These are phyloP conservation scores for Plasmopara muralis DNA, from an alignment of 352 stramenopile genomes.

Conservation along the genomic window DNA sequence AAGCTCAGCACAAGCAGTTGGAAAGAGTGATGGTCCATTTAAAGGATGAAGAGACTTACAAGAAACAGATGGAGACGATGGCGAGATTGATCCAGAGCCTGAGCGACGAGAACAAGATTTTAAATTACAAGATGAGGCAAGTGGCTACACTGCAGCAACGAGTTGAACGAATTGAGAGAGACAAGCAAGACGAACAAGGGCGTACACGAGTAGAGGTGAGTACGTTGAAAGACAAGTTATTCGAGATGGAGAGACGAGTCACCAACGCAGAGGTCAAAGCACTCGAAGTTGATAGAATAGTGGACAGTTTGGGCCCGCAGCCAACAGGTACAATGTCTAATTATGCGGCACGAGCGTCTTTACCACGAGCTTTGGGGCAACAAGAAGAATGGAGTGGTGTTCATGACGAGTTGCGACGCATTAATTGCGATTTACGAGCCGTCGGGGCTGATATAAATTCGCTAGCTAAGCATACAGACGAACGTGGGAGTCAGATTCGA, in stretches of 20 bases:
- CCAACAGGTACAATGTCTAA: no score
- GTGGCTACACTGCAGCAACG: constrained; percentile 10
- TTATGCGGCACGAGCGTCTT: background rate
- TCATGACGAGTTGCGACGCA: constrained; percentile 18
- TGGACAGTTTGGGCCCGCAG: background rate
- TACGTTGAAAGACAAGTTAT: constrained; percentile 14
- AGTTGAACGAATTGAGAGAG: constrained; percentile 9
- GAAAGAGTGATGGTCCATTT: constrained; percentile 12
- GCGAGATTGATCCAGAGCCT: constrained; percentile 9
- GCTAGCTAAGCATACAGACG: constrained; percentile 24
- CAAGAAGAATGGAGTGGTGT: constrained; percentile 14
- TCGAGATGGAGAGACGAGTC: constrained; percentile 11
- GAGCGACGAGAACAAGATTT: constrained; percentile 9
- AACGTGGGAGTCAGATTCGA: constrained; percentile 15
- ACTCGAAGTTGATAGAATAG: constrained; percentile 7
- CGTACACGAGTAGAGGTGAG: constrained; percentile 15
- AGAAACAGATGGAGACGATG: constrained; percentile 9
- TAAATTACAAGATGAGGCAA: constrained; percentile 9
- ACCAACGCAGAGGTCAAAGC: constrained; percentile 6
- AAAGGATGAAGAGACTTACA: constrained; percentile 9
- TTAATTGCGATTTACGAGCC: constrained; percentile 20
- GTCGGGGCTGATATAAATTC: constrained; percentile 30
- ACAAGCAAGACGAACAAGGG: constrained; percentile 14
- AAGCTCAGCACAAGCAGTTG: constrained; percentile 24
- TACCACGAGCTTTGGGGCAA: constrained; percentile 16